phyloP scores from a whole-genome alignment of 768 basidiomycete genomes.

The Auriculariales sp. region DNA sequence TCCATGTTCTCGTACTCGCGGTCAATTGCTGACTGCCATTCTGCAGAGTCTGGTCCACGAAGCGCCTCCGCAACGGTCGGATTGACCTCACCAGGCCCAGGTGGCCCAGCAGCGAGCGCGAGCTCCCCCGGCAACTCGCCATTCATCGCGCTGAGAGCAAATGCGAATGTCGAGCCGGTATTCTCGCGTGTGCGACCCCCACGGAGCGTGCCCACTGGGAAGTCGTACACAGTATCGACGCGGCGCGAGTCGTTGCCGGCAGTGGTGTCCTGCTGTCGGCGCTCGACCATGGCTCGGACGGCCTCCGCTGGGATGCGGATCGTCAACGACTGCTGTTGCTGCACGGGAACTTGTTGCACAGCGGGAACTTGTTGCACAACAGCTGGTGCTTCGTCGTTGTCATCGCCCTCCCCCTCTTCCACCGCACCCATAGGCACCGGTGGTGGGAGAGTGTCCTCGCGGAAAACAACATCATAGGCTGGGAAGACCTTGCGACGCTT shows the following conservation, averaged over 20 bases:
- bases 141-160: not conserved
- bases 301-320: not conserved
- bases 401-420: not conserved
- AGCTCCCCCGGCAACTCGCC: not conserved
- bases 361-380: not conserved
- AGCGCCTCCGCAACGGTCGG: conserved; percentile 11
- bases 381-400: not conserved
- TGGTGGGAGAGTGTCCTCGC: not conserved
- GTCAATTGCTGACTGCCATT: conserved; percentile 13
- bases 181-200: not conserved
- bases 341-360: not conserved
- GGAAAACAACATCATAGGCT: not conserved
- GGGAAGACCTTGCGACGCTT: not conserved
- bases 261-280: not conserved
- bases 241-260: not conserved
- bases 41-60: conserved; percentile 5
- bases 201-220: not conserved
- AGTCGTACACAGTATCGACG: not conserved
- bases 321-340: not conserved
- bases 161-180: not conserved
- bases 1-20: conserved; percentile 11
- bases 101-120: not conserved
- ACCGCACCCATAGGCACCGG: not conserved
- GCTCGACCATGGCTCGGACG: not conserved
- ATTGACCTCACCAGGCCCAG: conserved; percentile 9